These are phyloP conservation scores for Teunomyces gatunensis DNA, from an alignment of 805 yeast genomes.

Conservation along the genomic window DNA sequence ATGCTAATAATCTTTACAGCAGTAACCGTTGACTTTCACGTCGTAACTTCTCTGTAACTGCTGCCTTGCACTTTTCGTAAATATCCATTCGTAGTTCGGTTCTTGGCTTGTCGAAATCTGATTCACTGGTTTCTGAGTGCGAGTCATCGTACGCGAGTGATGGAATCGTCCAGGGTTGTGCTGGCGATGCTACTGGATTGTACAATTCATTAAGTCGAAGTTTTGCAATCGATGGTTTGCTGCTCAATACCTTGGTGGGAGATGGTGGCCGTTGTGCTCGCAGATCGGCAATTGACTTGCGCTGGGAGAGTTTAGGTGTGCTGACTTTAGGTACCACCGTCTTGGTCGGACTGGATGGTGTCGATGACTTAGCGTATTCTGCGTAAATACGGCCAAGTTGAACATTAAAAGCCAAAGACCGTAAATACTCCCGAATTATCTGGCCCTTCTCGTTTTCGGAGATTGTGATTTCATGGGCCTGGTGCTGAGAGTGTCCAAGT, in stretches of 20 bases:
- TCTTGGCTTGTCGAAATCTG: slow-evolving; percentile 2
- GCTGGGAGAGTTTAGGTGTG: slow-evolving; percentile 5
- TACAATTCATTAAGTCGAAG: slow-evolving; percentile 22
- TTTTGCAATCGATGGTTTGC: slow-evolving; percentile 24
- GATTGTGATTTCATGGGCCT: slow-evolving; percentile 8
- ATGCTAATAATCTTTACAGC: neutral
- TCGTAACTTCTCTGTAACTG: slow-evolving; percentile 22
- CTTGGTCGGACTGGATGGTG: slow-evolving; percentile 6
- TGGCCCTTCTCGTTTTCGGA: slow-evolving; percentile 34
- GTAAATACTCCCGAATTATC: slow-evolving; percentile 49
- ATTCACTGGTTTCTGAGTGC: slow-evolving; percentile 4
- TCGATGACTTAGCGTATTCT: slow-evolving; percentile 17
- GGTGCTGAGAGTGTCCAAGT: neutral
- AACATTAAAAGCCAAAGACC: slow-evolving; percentile 53
- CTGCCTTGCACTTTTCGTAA: slow-evolving; percentile 28
- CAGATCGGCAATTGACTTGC: slow-evolving; percentile 5
- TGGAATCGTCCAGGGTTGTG: slow-evolving; percentile 5
- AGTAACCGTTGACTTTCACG: slow-evolving; percentile 11
- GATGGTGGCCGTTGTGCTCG: slow-evolving; percentile 8
- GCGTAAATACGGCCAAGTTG: slow-evolving; percentile 66
- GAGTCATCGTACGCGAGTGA: slow-evolving; percentile 4
- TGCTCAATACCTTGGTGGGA: slow-evolving; percentile 12
- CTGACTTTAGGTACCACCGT: neutral
- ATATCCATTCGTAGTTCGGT: slow-evolving; percentile 14
- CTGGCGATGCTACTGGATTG: slow-evolving; percentile 23